A percentile compares a stretch with the other conserved stretches of the same genome.
phyloP scores from a whole-genome alignment of 2,329 filamentous ascomycete genomes.

The Bipolaris cookei region DNA sequence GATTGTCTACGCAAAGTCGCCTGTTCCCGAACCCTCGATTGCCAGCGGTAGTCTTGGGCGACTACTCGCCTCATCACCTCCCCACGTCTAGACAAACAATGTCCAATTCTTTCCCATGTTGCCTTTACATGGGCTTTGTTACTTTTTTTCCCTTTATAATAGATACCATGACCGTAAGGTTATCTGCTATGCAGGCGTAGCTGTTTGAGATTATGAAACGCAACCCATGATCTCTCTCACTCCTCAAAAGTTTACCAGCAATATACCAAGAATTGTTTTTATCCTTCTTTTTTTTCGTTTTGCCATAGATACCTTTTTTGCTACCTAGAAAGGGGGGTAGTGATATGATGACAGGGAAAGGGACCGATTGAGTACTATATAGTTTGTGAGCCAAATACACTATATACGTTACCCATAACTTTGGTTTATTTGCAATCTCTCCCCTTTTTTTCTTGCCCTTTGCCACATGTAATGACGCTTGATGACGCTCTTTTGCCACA shows the following conservation, averaged over 20 bases:
- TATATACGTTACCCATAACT: neutral
- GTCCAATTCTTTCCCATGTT: neutral
- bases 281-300: neutral
- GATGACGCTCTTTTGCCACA: neutral
- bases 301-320: neutral
- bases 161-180: neutral
- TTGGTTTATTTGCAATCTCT: neutral
- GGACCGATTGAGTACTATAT: neutral
- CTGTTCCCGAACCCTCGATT: constrained; percentile 41
- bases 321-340: neutral
- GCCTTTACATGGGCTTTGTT: neutral
- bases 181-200: constrained; percentile 10
- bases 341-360: neutral
- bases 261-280: constrained; percentile 9
- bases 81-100: neutral
- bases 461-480: neutral
- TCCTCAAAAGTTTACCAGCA: constrained; percentile 4
- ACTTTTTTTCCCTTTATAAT: constrained; percentile 2
- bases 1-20: constrained; percentile 46
- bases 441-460: neutral
- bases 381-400: neutral
- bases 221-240: neutral
- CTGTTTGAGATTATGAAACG: neutral
- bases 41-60: constrained; percentile 49
- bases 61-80: constrained; percentile 41